A percentile compares a stretch with the other conserved stretches of the same genome.
These are phyloP conservation scores for Chaetomiaceae sp. DNA, from an alignment of 2,329 filamentous ascomycete species.

Conservation along the genomic window DNA sequence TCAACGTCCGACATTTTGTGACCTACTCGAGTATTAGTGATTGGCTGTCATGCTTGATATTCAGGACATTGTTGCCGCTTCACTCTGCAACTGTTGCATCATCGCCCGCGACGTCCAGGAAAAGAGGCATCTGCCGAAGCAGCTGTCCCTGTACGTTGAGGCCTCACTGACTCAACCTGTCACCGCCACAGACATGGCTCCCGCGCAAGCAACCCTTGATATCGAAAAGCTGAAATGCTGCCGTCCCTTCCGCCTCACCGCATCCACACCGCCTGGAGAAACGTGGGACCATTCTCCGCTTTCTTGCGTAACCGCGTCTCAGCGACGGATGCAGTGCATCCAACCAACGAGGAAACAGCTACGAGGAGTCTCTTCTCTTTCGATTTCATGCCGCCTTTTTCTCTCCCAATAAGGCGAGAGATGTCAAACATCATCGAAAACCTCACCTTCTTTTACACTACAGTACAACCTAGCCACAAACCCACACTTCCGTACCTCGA, in stretches of 20 bases:
- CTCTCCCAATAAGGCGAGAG: too few species aligned
- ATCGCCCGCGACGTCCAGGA: background rate
- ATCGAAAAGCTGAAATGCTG: background rate
- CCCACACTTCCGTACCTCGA: too few species aligned
- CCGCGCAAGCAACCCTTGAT: background rate
- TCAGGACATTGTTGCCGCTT: too few species aligned
- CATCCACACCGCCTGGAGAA: background rate
- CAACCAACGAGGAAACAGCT: constrained; percentile 1
- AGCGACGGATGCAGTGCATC: background rate
- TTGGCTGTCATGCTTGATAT: too few species aligned
- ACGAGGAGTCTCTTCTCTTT: background rate
- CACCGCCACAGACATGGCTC: background rate
- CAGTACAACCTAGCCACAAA: too few species aligned
- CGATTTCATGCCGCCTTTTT: background rate
- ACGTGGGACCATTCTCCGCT: background rate
- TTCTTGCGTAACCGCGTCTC: constrained; percentile 7
- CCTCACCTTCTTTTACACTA: too few species aligned
- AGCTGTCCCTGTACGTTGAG: background rate
- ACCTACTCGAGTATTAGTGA: too few species aligned
- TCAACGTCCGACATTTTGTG: too few species aligned
- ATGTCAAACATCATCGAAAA: background rate
- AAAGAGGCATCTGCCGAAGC: constrained; percentile 1
- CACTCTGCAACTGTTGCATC: background rate
- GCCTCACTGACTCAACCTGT: background rate
- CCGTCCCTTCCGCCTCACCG: constrained; percentile 9